These are phyloP conservation scores for Pichia cephalocereana DNA, from an alignment of 805 yeast species.

Conservation along the genomic window DNA sequence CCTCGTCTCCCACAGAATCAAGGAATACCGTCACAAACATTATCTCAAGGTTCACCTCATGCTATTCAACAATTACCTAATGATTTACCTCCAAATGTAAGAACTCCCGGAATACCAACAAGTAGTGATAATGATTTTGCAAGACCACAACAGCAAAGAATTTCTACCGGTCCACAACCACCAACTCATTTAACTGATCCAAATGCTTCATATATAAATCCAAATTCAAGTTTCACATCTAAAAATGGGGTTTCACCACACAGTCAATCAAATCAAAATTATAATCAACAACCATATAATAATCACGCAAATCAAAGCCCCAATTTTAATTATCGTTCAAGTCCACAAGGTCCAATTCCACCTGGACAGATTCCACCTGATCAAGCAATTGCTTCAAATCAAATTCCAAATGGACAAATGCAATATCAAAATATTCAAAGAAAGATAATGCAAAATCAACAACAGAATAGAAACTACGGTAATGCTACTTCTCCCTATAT, in stretches of 20 bases:
- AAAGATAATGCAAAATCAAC: slow-evolving; percentile 3
- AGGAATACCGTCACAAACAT: background rate
- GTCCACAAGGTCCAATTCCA: background rate
- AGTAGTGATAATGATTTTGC: background rate
- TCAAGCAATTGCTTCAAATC: background rate
- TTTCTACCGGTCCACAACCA: background rate
- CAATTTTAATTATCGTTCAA: background rate
- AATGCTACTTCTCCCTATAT: background rate
- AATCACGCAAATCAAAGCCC: background rate
- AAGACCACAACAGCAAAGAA: background rate
- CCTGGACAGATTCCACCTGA: background rate
- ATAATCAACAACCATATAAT: background rate
- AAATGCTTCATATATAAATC: background rate
- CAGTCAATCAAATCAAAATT: background rate
- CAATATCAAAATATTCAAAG: background rate
- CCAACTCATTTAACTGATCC: background rate
- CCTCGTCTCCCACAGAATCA: background rate
- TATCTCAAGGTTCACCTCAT: background rate
- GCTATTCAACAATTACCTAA: background rate
- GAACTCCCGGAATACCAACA: background rate
- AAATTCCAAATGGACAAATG: background rate
- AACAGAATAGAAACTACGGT: background rate
- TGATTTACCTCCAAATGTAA: background rate
- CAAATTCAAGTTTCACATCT: background rate
- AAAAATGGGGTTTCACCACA: background rate